phyloP scores from a whole-genome alignment of 2,329 filamentous ascomycete genomes.

The Neofusicoccum umdonicola region DNA sequence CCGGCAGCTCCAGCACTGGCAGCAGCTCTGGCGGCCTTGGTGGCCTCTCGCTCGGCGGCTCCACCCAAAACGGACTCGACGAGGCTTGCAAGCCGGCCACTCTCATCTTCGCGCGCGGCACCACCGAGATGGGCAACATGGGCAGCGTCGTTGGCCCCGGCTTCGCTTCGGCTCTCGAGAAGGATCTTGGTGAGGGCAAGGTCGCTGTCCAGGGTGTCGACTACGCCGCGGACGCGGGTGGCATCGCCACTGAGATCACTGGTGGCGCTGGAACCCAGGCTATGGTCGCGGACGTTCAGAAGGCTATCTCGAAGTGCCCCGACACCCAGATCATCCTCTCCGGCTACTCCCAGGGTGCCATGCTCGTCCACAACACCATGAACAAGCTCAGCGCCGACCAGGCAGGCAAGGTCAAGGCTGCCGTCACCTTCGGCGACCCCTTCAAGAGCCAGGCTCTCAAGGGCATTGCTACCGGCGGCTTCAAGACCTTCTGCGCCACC shows the following conservation, averaged over 20 bases:
- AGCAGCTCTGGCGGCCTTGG: background rate
- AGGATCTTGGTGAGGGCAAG: constrained; percentile 39
- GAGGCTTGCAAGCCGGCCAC: constrained; percentile 49
- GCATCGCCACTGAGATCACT: constrained; percentile 29
- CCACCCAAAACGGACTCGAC: constrained; percentile 41
- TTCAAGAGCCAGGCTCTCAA: constrained; percentile 28
- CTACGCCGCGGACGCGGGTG: constrained; percentile 45
- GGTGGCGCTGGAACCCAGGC: constrained; percentile 1
- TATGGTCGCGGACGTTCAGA: constrained; percentile 44
- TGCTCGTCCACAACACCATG: constrained; percentile 31
- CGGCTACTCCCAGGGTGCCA: constrained; percentile 42
- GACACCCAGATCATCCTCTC: constrained; percentile 47
- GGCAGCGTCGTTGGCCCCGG: constrained; percentile 51
- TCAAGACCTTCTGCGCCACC: constrained; percentile 21
- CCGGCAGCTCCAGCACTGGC: no score
- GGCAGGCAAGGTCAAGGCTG: constrained; percentile 23
- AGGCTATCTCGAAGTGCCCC: constrained; percentile 44
- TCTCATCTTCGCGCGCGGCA: constrained; percentile 57
- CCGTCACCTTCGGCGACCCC: constrained; percentile 40
- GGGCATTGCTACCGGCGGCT: constrained; percentile 27
- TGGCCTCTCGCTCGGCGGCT: constrained; percentile 20
- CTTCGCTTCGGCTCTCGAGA: constrained; percentile 48
- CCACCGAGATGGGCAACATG: constrained; percentile 53
- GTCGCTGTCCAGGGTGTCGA: constrained; percentile 55
- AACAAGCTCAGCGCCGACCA: background rate